Evolutionary conservation across 2,329 filamentous ascomycete species (phyloP).

Genomic region (Ophiocordyceps australis): DNA sequence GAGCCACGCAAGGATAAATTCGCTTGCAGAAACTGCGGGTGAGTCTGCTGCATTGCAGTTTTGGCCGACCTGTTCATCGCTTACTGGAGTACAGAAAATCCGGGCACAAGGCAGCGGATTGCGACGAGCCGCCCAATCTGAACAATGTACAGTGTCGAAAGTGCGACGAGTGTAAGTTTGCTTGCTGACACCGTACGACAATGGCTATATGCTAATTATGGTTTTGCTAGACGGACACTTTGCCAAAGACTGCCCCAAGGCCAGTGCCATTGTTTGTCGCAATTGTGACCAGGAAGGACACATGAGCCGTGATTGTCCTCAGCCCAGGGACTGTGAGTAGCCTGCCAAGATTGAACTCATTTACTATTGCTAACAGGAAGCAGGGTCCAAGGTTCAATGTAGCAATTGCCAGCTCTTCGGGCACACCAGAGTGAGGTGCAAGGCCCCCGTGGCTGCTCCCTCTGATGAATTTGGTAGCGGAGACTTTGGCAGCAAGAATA

Average conservation of each 20-base stretch:
- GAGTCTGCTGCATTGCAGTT: constrained; percentile 3
- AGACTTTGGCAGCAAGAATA: background rate
- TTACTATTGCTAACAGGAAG: constrained; percentile 6
- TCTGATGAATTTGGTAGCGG: constrained; percentile 1
- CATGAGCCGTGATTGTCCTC: constrained; percentile 41
- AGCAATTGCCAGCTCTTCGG: constrained; percentile 18
- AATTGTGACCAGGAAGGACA: constrained; percentile 44
- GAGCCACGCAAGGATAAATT: constrained; percentile 43
- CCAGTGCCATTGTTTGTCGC: constrained; percentile 38
- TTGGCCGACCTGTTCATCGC: constrained; percentile 2
- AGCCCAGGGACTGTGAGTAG: constrained; percentile 25
- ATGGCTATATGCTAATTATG: too few species aligned
- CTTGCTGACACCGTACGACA: too few species aligned
- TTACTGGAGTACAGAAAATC: constrained; percentile 17
- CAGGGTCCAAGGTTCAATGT: constrained; percentile 21
- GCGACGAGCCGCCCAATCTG: constrained; percentile 41
- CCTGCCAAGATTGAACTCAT: background rate
- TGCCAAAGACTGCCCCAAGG: constrained; percentile 44
- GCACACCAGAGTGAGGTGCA: constrained; percentile 20
- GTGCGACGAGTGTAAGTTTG: constrained; percentile 40
- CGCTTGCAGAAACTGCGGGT: constrained; percentile 52
- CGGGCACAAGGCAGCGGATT: constrained; percentile 31
- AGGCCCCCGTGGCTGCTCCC: constrained; percentile 6
- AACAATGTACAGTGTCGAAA: constrained; percentile 47
- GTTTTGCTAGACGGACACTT: constrained; percentile 50